phyloP scores from a whole-genome alignment of 2,329 filamentous ascomycete genomes.

The Pseudocercospora vitis region DNA sequence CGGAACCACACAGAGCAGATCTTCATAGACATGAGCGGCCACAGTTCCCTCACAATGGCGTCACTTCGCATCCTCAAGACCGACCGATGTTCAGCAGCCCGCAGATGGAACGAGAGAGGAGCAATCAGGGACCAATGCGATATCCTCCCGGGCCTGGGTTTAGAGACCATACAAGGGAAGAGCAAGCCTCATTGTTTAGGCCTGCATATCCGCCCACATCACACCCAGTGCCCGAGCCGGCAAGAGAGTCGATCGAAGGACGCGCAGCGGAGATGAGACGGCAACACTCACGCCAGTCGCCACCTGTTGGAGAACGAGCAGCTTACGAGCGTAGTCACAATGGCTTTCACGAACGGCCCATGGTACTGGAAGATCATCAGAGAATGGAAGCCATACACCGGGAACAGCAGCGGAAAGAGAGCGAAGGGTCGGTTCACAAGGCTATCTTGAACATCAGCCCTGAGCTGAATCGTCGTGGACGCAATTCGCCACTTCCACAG shows the following conservation, averaged over 20 bases:
- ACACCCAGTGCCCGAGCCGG: constrained; percentile 28
- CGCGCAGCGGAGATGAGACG: constrained; percentile 31
- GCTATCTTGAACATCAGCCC: constrained; percentile 69
- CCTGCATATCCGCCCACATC: constrained; percentile 31
- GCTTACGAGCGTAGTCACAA: constrained; percentile 27
- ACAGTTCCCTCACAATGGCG: constrained; percentile 26
- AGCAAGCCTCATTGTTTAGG: constrained; percentile 34
- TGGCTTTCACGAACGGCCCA: constrained; percentile 40
- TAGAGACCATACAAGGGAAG: constrained; percentile 34
- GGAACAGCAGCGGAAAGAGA: constrained; percentile 46
- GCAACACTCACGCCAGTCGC: constrained; percentile 32
- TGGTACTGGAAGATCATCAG: constrained; percentile 39
- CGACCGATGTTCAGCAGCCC: constrained; percentile 30
- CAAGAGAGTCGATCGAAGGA: constrained; percentile 36
- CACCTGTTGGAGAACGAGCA: constrained; percentile 27
- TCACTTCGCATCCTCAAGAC: constrained; percentile 33
- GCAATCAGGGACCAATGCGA: constrained; percentile 23
- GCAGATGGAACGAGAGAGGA: constrained; percentile 31
- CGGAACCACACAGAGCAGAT: constrained; percentile 23
- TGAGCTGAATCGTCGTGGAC: constrained; percentile 77
- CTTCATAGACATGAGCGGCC: constrained; percentile 27
- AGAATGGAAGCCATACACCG: constrained; percentile 52
- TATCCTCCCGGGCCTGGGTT: constrained; percentile 28
- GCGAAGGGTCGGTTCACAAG: constrained; percentile 48
- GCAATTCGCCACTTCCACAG: constrained; percentile 84